Evolutionary conservation across 495 filamentous ascomycete species (phyloP).

Genomic region (Aspergillus bridgeri): DNA sequence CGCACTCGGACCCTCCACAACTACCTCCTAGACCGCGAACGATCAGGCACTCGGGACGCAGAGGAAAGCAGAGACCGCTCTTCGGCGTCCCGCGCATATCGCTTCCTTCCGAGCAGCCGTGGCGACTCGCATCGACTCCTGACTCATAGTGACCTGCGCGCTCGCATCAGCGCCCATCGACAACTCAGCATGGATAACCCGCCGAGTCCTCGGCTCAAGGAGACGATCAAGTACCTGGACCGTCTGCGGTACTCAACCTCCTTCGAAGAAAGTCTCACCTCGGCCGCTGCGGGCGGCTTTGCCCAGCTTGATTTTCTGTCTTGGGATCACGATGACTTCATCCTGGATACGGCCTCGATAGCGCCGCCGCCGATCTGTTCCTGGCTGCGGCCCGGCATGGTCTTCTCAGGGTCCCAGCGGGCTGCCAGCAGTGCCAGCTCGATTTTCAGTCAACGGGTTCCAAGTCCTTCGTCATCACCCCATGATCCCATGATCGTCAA

Average conservation of each 20-base stretch:
- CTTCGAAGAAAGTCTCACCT: conserved; percentile 53
- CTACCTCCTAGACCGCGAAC: conserved; percentile 45
- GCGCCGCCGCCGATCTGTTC: conserved; percentile 56
- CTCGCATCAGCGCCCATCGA: conserved; percentile 48
- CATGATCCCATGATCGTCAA: conserved; percentile 41
- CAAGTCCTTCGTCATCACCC: conserved; percentile 21
- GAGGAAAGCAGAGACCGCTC: conserved; percentile 32
- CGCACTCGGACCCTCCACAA: conserved; percentile 44
- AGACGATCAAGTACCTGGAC: conserved; percentile 64
- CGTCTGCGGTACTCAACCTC: conserved; percentile 54
- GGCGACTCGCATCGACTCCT: conserved; percentile 27
- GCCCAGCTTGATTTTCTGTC: conserved; percentile 40
- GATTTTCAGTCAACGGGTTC: conserved; percentile 27
- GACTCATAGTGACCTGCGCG: conserved; percentile 44
- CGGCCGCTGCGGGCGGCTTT: conserved; percentile 49
- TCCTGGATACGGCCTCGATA: conserved; percentile 55
- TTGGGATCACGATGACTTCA: conserved; percentile 56
- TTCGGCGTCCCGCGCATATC: conserved; percentile 31
- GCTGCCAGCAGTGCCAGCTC: conserved; percentile 33
- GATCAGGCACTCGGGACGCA: conserved; percentile 25
- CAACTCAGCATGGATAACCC: conserved; percentile 48
- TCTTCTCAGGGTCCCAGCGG: conserved; percentile 62
- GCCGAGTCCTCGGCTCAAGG: conserved; percentile 47
- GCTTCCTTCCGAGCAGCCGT: conserved; percentile 34
- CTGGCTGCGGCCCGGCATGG: conserved; percentile 62